These are phyloP conservation scores for Herpotrichia juniperi DNA, from an alignment of 2,329 filamentous ascomycete species.

Conservation along the genomic window DNA sequence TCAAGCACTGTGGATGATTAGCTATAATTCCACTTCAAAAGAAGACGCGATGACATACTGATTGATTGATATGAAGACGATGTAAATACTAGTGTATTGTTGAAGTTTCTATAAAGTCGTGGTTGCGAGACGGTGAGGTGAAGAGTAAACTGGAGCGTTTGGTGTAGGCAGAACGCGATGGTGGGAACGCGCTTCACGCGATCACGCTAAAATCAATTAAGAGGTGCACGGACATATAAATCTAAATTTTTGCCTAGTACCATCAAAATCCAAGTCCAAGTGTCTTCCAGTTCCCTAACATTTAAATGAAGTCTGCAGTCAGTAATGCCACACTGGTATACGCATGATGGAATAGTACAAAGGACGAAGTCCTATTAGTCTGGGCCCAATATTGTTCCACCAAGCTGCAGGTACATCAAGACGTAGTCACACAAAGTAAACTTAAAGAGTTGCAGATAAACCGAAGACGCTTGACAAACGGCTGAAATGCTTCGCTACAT, in stretches of 20 bases:
- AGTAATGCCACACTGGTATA: neutral
- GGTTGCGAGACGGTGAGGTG: neutral
- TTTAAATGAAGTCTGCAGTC: too few relatives aligned
- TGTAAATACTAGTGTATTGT: neutral
- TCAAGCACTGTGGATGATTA: slow-evolving; percentile 74
- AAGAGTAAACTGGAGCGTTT: neutral
- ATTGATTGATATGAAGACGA: slow-evolving; percentile 10
- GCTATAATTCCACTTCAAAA: slow-evolving; percentile 2
- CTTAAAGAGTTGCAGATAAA: too few relatives aligned
- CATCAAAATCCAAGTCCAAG: too few relatives aligned
- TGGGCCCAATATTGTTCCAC: too few relatives aligned
- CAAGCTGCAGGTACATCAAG: too few relatives aligned
- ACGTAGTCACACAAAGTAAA: too few relatives aligned
- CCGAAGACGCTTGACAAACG: neutral
- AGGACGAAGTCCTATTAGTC: too few relatives aligned
- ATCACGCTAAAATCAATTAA: slow-evolving; percentile 2
- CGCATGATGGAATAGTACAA: too few relatives aligned
- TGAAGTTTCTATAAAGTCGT: neutral
- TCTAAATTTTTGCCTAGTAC: too few relatives aligned
- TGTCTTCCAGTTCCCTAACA: too few relatives aligned
- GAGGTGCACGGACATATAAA: slow-evolving; percentile 1
- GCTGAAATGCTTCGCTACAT: neutral
- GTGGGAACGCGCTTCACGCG: slow-evolving; percentile 2
- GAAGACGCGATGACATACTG: slow-evolving; percentile 19
- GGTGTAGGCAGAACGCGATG: slow-evolving; percentile 1